These are phyloP conservation scores for Talaromyces wortmannii DNA, from an alignment of 495 filamentous ascomycete genomes.

Conservation along the genomic window DNA sequence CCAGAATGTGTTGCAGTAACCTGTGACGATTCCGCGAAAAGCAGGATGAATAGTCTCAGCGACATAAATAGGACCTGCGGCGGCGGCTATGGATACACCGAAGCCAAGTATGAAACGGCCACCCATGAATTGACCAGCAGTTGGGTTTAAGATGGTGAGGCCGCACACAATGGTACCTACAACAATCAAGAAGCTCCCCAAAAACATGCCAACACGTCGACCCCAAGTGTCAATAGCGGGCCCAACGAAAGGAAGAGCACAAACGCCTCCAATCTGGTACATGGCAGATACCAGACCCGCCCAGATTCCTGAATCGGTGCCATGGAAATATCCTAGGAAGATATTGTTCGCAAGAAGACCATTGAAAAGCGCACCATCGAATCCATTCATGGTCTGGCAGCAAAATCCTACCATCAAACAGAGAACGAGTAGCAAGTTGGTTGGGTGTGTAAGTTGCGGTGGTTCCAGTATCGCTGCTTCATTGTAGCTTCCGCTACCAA, in stretches of 20 bases:
- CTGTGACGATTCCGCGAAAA: conserved; percentile 56
- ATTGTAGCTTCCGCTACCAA: conserved; percentile 1
- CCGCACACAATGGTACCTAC: conserved; percentile 52
- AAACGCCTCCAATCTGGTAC: conserved; percentile 50
- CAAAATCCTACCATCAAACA: conserved; percentile 4
- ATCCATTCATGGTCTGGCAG: conserved; percentile 34
- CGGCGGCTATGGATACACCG: conserved; percentile 56
- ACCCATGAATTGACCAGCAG: conserved; percentile 50
- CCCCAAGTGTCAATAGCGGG: conserved; percentile 44
- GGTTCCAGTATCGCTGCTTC: conserved; percentile 3
- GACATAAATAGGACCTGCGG: conserved; percentile 65
- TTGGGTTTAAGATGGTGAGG: conserved; percentile 26
- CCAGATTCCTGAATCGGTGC: conserved; percentile 18
- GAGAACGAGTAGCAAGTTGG: not conserved
- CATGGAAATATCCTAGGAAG: conserved; percentile 29
- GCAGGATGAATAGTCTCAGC: conserved; percentile 67
- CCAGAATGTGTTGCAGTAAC: conserved; percentile 49
- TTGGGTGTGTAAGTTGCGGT: not conserved
- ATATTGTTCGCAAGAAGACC: conserved; percentile 24
- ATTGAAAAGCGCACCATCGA: conserved; percentile 39
- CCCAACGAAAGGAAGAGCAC: conserved; percentile 47
- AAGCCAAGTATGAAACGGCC: conserved; percentile 72
- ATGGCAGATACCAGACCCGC: conserved; percentile 50
- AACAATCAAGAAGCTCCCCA: conserved; percentile 50
- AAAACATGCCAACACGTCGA: conserved; percentile 56